Percentiles rank a stretch among this genome's conserved stretches.
Conservation (phyloP, 108 stramenopile species). For the Cyclostephanos invisitatus region DNA sequence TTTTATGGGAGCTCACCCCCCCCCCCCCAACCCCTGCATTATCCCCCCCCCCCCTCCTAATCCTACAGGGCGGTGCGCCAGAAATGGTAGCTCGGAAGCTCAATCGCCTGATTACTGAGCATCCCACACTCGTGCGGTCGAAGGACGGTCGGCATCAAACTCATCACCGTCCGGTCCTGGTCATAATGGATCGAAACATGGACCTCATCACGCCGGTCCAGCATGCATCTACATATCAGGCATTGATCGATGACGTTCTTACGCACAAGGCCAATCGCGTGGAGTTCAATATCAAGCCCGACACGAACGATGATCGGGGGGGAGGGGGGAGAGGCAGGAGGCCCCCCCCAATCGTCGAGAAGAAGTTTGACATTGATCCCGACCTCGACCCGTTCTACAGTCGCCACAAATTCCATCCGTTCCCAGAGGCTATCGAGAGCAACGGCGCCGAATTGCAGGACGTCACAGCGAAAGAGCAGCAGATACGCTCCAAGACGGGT, state of each 20-base stretch:
- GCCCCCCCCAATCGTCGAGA: conserved; percentile 57
- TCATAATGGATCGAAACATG: conserved; percentile 94
- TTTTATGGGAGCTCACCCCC: background rate
- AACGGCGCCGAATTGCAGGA: conserved; percentile 94
- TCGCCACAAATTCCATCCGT: conserved; percentile 91
- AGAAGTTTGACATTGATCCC: conserved; percentile 94
- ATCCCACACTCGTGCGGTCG: conserved; percentile 66
- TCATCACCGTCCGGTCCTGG: conserved; percentile 84
- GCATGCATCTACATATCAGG: conserved; percentile 96
- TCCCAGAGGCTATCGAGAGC: conserved; percentile 97
- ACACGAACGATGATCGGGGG: conserved; percentile 26
- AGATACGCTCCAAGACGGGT: conserved; percentile 72
- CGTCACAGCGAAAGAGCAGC: conserved; percentile 78
- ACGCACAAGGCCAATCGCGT: conserved; percentile 91
- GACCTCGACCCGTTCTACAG: conserved; percentile 87
- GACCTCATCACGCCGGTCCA: conserved; percentile 92
- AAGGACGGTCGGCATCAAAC: conserved; percentile 17
- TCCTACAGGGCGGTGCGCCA: conserved; percentile 84
- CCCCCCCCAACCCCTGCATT: conserved; percentile 9
- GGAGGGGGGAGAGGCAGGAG: conserved; percentile 32
- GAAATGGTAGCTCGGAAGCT: conserved; percentile 96
- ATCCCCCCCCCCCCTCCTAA: background rate
- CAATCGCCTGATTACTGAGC: conserved; percentile 81
- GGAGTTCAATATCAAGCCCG: conserved; percentile 65
- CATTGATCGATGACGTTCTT: conserved; percentile 94